A percentile compares a stretch with the other conserved stretches of the same genome.
phyloP scores from a whole-genome alignment of 768 basidiomycete species.

The Jaapia argillacea region DNA sequence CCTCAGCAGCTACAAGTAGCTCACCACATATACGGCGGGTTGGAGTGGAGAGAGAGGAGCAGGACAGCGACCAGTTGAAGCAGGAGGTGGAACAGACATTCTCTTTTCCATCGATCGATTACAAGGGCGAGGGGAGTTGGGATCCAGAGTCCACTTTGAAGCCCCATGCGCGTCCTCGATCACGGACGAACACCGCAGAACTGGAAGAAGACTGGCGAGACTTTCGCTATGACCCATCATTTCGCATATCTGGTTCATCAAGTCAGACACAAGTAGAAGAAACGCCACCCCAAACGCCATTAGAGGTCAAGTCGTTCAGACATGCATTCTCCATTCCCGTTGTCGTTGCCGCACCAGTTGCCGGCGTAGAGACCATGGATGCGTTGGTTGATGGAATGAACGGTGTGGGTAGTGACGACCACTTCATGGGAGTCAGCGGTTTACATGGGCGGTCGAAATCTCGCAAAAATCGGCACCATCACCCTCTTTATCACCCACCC shows the following conservation, averaged over 20 bases:
- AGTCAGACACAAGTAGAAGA: slow-evolving; percentile 47
- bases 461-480: slow-evolving; percentile 39
- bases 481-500: slow-evolving; percentile 76
- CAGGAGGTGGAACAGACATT: neutral
- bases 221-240: slow-evolving; percentile 21
- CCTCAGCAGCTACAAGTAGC: neutral
- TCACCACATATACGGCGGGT: too few relatives aligned
- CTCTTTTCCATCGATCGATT: neutral
- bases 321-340: slow-evolving; percentile 30
- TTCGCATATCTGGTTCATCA: slow-evolving; percentile 56
- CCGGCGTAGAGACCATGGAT: slow-evolving; percentile 83
- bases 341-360: slow-evolving; percentile 63
- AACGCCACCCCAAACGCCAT: slow-evolving; percentile 64
- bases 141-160: neutral
- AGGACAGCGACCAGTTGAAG: neutral
- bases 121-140: too few relatives aligned
- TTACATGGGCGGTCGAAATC: slow-evolving; percentile 42
- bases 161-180: neutral
- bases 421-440: slow-evolving; percentile 28
- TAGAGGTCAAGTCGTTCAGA: slow-evolving; percentile 33
- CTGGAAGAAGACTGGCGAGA: slow-evolving; percentile 1
- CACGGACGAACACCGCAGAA: neutral
- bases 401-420: slow-evolving; percentile 45
- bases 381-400: slow-evolving; percentile 89
- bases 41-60: too few relatives aligned